phyloP scores from a whole-genome alignment of 176 grass and related monocot species.

The Pontederia paniculata region DNA sequence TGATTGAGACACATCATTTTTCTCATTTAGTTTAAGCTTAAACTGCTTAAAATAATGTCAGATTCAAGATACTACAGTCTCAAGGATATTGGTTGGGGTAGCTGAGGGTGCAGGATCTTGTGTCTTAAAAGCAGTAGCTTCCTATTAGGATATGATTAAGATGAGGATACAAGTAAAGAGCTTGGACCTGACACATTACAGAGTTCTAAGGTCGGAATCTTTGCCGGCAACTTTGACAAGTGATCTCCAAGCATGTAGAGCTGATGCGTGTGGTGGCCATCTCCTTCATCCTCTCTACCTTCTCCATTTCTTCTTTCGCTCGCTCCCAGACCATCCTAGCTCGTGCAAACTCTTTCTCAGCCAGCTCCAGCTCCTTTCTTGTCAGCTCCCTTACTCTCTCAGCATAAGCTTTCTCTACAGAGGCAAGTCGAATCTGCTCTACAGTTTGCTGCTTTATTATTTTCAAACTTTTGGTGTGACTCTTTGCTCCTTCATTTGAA shows the following conservation, averaged over 20 bases:
- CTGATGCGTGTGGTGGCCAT: constrained; percentile 44
- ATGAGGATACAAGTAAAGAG: background rate
- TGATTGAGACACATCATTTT: too few relatives aligned
- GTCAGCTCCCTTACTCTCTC: constrained; percentile 71
- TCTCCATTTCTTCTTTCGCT: constrained; percentile 66
- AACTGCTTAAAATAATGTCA: too few relatives aligned
- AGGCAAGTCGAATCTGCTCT: constrained; percentile 74
- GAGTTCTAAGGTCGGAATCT: constrained; percentile 50
- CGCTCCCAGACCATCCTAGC: constrained; percentile 69
- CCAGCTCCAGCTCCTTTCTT: constrained; percentile 57
- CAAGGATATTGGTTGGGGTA: too few relatives aligned
- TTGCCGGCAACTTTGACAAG: constrained; percentile 84
- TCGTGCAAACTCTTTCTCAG: constrained; percentile 71
- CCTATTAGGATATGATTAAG: background rate
- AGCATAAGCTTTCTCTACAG: constrained; percentile 65
- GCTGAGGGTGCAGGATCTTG: background rate
- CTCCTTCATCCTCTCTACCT: constrained; percentile 82
- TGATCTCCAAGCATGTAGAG: constrained; percentile 60
- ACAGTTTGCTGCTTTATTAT: constrained; percentile 62
- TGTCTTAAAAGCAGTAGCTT: background rate
- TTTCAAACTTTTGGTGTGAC: constrained; percentile 22
- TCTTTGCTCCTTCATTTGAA: constrained; percentile 8
- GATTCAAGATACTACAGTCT: too few relatives aligned
- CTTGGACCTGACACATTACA: background rate
- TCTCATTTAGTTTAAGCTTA: too few relatives aligned